Evolutionary conservation across 2,329 filamentous ascomycete species (phyloP).

Genomic region (Diaporthe humulicola): DNA sequence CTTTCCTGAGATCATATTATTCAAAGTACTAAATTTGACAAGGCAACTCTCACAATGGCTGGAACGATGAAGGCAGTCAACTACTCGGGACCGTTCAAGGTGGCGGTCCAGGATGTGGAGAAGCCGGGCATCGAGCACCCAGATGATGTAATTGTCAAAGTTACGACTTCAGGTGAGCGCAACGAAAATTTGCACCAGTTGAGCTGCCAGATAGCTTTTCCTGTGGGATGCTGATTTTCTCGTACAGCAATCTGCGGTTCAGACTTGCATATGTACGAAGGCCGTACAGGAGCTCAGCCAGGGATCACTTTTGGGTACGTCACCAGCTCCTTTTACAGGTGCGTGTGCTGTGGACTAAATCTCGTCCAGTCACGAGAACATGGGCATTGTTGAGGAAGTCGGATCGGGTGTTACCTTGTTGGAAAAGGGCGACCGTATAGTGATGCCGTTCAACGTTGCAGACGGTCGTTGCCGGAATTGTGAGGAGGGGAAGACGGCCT

Average conservation of each 20-base stretch:
- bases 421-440: constrained; percentile 73
- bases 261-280: constrained; percentile 52
- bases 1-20: not conserved
- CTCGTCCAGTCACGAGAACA: constrained; percentile 65
- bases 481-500: constrained; percentile 74
- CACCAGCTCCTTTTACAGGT: not conserved
- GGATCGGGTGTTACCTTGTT: constrained; percentile 71
- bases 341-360: not conserved
- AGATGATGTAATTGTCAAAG: constrained; percentile 52
- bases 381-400: constrained; percentile 68
- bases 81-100: constrained; percentile 33
- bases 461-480: constrained; percentile 74
- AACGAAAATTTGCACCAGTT: not conserved
- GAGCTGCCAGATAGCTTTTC: not conserved
- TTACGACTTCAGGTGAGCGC: constrained; percentile 46
- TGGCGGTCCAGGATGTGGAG: constrained; percentile 33
- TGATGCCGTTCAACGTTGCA: constrained; percentile 76
- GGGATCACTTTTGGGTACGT: constrained; percentile 39
- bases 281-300: constrained; percentile 40
- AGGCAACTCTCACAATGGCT: constrained; percentile 2
- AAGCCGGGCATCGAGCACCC: constrained; percentile 33
- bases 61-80: constrained; percentile 33
- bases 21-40: not conserved
- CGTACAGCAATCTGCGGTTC: constrained; percentile 50
- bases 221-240: not conserved